Evolutionary conservation across 331 rosid genomes (phyloP).

Genomic region (Quercus phellos): DNA sequence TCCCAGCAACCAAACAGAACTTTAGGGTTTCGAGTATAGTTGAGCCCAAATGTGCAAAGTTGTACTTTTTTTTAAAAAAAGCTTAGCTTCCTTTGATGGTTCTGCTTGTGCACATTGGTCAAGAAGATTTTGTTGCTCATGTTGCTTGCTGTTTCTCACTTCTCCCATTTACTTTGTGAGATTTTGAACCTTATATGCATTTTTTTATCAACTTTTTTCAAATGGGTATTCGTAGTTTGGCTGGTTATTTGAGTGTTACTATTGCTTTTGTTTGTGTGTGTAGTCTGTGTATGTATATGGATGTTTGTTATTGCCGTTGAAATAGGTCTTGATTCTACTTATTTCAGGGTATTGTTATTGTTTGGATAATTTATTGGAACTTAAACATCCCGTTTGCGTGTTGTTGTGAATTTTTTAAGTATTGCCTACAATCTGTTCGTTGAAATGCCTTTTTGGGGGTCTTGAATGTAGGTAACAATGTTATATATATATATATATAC

Average conservation of each 20-base stretch:
- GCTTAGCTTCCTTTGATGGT: background rate
- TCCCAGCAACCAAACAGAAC: background rate
- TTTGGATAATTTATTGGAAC: background rate
- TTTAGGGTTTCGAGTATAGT: conserved; percentile 8
- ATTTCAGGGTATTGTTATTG: background rate
- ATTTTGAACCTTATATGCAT: background rate
- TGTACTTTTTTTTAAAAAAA: background rate
- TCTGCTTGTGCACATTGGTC: background rate
- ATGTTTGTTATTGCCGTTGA: background rate
- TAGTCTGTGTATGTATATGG: background rate
- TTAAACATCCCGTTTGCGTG: background rate
- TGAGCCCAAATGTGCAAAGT: background rate
- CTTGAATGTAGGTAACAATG: background rate
- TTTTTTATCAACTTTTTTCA: background rate
- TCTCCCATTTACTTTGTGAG: background rate
- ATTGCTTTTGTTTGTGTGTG: background rate
- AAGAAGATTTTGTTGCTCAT: too few relatives aligned
- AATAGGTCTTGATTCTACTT: background rate
- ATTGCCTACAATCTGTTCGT: conserved; percentile 17
- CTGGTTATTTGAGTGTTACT: background rate
- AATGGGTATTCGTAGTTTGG: background rate
- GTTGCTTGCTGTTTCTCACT: background rate
- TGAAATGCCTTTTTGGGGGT: background rate
- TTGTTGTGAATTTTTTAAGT: background rate
- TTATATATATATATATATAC: too few relatives aligned